These are phyloP conservation scores for Aspergillus sp. DNA, from an alignment of 2,329 filamentous ascomycete genomes.

Conservation along the genomic window DNA sequence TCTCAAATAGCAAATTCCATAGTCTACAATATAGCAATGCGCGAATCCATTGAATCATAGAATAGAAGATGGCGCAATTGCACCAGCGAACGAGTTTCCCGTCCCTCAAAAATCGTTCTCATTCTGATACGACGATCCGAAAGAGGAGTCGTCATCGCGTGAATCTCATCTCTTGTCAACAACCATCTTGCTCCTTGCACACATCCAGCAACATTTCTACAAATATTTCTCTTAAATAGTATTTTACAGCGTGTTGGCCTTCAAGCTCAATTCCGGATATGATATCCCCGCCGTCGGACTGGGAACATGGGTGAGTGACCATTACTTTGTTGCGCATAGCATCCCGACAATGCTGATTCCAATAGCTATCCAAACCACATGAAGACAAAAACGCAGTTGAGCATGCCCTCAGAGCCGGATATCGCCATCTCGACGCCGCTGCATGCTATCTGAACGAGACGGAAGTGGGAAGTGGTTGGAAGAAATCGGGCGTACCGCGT, in stretches of 20 bases:
- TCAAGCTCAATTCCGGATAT: conserved; percentile 37
- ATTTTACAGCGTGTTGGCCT: conserved; percentile 7
- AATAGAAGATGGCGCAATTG: no score
- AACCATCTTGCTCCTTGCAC: neutral
- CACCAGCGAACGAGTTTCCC: no score
- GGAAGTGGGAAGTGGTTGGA: conserved; percentile 27
- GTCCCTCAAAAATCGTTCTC: no score
- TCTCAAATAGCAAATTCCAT: no score
- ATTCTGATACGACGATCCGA: no score
- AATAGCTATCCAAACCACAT: conserved; percentile 28
- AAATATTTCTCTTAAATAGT: no score
- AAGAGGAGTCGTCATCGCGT: no score
- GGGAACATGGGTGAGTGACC: conserved; percentile 32
- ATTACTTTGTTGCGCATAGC: neutral
- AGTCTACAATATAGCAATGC: no score
- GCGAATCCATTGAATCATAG: no score
- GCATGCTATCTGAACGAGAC: conserved; percentile 30
- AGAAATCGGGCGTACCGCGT: conserved; percentile 25
- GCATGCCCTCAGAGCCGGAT: conserved; percentile 35
- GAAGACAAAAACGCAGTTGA: conserved; percentile 46
- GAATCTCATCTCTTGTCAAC: neutral
- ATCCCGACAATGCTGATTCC: neutral
- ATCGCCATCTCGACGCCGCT: conserved; percentile 41
- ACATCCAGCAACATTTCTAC: neutral
- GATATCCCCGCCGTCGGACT: conserved; percentile 35